phyloP scores from a whole-genome alignment of 768 basidiomycete genomes.

The Kwoniella newhampshirensis region DNA sequence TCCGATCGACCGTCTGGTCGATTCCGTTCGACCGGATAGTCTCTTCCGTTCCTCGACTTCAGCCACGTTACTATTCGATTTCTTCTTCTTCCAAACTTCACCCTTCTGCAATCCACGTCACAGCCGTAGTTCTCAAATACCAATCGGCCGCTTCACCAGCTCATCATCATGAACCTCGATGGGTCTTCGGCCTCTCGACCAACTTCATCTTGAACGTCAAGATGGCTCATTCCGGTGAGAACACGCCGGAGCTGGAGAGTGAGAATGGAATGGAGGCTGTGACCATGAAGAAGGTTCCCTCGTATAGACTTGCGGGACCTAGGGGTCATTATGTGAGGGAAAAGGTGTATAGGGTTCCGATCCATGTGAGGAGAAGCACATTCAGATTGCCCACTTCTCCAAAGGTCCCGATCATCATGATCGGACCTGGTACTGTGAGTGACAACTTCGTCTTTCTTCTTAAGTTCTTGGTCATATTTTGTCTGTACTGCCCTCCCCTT shows the following conservation, averaged over 20 bases:
- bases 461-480: no score
- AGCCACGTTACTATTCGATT: constrained; percentile 97
- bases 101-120: constrained; percentile 87
- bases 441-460: not conserved
- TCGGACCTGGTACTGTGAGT: constrained; percentile 95
- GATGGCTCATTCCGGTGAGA: constrained; percentile 57
- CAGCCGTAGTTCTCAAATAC: constrained; percentile 92
- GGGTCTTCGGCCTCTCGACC: constrained; percentile 85
- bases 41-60: constrained; percentile 86
- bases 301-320: constrained; percentile 86
- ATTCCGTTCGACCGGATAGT: constrained; percentile 98
- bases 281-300: constrained; percentile 57
- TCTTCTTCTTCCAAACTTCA: constrained; percentile 93
- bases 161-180: constrained; percentile 59
- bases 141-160: constrained; percentile 63
- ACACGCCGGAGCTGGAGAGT: constrained; percentile 24
- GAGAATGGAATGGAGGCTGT: constrained; percentile 49
- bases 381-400: constrained; percentile 97
- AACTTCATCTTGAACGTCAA: constrained; percentile 95
- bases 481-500: not conserved
- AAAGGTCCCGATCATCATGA: constrained; percentile 97
- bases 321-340: constrained; percentile 76
- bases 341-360: constrained; percentile 73
- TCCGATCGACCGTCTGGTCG: constrained; percentile 72
- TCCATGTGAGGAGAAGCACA: constrained; percentile 93